These are phyloP conservation scores for Colletotrichum euphorbiae DNA, from an alignment of 2,329 filamentous ascomycete genomes.

Conservation along the genomic window DNA sequence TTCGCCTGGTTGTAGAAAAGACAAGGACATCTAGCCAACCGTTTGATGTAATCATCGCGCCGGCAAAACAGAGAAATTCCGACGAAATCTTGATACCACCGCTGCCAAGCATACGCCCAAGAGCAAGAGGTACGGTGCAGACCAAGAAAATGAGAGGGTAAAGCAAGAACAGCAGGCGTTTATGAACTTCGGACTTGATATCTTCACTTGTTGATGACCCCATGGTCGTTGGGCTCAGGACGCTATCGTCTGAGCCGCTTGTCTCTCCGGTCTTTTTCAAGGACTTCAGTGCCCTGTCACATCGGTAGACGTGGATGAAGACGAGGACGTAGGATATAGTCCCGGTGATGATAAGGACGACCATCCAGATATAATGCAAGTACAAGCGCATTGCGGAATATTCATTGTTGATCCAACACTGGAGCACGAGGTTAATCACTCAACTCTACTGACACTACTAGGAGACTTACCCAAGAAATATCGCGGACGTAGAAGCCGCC, in stretches of 20 bases:
- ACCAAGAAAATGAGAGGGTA: slow-evolving; percentile 73
- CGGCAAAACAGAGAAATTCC: slow-evolving; percentile 62
- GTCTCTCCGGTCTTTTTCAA: background rate
- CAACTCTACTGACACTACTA: background rate
- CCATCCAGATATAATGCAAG: slow-evolving; percentile 74
- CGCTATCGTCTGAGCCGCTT: background rate
- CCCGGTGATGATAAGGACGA: slow-evolving; percentile 51
- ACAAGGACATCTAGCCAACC: slow-evolving; percentile 58
- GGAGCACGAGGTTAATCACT: background rate
- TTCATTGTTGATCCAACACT: slow-evolving; percentile 70
- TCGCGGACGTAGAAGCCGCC: slow-evolving; percentile 62
- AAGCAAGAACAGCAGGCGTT: slow-evolving; percentile 58
- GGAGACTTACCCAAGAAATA: slow-evolving; percentile 62
- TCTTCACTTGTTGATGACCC: background rate
- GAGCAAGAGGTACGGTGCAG: slow-evolving; percentile 70
- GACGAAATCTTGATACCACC: slow-evolving; percentile 59
- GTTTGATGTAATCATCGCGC: slow-evolving; percentile 62
- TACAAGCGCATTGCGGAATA: slow-evolving; percentile 61
- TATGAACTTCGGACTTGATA: slow-evolving; percentile 1
- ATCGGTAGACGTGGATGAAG: slow-evolving; percentile 48
- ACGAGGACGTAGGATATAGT: slow-evolving; percentile 52
- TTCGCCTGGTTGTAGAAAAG: slow-evolving; percentile 52
- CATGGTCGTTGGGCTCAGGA: background rate
- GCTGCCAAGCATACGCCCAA: slow-evolving; percentile 69
- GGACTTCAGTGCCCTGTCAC: background rate